Evolutionary conservation across 2,329 filamentous ascomycete genomes (phyloP), one percentile per base, ranked within the genome.

Genomic region (Albophoma yamanashiensis): DNA sequence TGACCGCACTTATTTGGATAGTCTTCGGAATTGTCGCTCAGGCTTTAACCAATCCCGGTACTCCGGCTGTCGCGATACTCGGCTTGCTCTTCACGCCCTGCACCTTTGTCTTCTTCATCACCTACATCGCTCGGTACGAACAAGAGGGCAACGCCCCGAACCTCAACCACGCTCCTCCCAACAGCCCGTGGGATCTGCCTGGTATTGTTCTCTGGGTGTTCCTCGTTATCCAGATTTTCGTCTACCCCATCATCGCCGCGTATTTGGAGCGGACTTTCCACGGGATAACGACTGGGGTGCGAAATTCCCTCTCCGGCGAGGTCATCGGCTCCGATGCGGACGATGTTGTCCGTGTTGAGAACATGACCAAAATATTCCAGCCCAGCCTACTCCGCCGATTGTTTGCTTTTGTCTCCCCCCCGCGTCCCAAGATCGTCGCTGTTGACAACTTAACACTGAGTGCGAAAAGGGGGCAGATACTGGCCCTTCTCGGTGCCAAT

Each of bases 401-500:
- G 15, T 79, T 82, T 61, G 72, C 74, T 9, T 78, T 79, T 62
- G 69, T 79, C 17, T 38, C 64, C 56, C 45, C 71, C 64, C 27
- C 50, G 7, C 74, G 78, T 2, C 58, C 62, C 4, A 82, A 87
- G 43, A 91, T 96, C 0, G 73, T 87, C 22, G 92, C 92, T 3
- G 92, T 97, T 43, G 81, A 91, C 62, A 78, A 86, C 47, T 76
- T 97, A 42, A 88, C 81, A 56, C 78, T 97, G 55, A 81, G 82
- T n/a, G 89, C 90, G 3, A 80, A 83, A 4, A 84, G 86, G 64
- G 92, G 92, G 0, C 88, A 96, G 67, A 96, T 97, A 58, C 82
- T 95, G 69, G 89, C 92, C 1, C 78, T 97, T 0, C 81, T 97
- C 0, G 92, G 92, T 43, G 91, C 92, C 8, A 97, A 97, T 69